A percentile compares a stretch with the other conserved stretches of the same genome.
These are phyloP conservation scores for Isoetes engelmannii DNA, from an alignment of 83 land plant genomes.

Conservation along the genomic window DNA sequence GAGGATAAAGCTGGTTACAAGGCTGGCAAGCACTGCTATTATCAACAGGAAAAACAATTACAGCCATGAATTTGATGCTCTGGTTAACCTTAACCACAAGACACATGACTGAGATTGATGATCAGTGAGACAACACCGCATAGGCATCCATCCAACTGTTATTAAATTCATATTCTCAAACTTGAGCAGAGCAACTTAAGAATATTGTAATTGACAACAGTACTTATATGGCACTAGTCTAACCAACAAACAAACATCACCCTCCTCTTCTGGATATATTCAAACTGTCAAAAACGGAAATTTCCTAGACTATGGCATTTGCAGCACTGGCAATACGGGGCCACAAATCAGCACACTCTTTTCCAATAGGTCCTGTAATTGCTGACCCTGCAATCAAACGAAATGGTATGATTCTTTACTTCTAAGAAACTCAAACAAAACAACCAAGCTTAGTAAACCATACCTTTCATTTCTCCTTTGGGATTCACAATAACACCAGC, in stretches of 20 bases:
- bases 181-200: too few species aligned
- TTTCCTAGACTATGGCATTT: constrained; percentile 38
- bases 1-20: too few species aligned
- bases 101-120: too few species aligned
- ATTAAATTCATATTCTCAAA: too few species aligned
- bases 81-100: too few species aligned
- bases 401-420: background rate
- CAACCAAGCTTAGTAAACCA: background rate
- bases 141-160: too few species aligned
- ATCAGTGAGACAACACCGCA: too few species aligned
- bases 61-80: too few species aligned
- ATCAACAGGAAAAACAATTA: too few species aligned
- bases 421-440: background rate
- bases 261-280: background rate
- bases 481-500: constrained; percentile 49
- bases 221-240: background rate
- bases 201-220: too few species aligned
- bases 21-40: too few species aligned
- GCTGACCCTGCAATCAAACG: too few species aligned
- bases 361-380: constrained; percentile 46
- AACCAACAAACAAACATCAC: background rate
- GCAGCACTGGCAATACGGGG: constrained; percentile 49
- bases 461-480: constrained; percentile 52
- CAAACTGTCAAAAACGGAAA: background rate
- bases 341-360: constrained; percentile 57